Conservation (phyloP, 768 basidiomycete species). For the Kwoniella dejecticola region DNA sequence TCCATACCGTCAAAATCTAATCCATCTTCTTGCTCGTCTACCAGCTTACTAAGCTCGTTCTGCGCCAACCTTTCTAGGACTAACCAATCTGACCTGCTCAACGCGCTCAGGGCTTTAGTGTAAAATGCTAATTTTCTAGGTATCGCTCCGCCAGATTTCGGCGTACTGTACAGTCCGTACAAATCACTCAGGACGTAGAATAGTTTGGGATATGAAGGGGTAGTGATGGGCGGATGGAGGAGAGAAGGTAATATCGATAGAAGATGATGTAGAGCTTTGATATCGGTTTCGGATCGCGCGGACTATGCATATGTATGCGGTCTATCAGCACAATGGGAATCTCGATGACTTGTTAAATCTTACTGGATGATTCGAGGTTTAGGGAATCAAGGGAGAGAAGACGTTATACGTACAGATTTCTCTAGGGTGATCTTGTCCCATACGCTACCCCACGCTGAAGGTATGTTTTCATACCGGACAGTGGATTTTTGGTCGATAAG, state of each 20-base stretch:
- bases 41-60: constrained; percentile 32
- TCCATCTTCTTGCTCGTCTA: constrained; percentile 8
- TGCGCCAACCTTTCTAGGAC: constrained; percentile 28
- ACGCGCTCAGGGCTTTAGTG: constrained; percentile 26
- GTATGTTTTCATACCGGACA: constrained; percentile 25
- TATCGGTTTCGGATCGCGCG: too few relatives aligned
- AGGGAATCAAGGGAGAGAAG: too few relatives aligned
- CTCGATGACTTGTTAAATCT: too few relatives aligned
- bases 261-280: constrained; percentile 15
- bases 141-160: constrained; percentile 27
- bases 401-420: constrained; percentile 2
- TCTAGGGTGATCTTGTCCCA: constrained; percentile 39
- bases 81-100: constrained; percentile 38
- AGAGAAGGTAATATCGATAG: constrained; percentile 20
- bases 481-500: constrained; percentile 45
- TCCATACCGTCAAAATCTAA: too few relatives aligned
- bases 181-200: constrained; percentile 34
- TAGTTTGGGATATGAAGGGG: constrained; percentile 18
- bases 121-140: constrained; percentile 43
- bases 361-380: too few relatives aligned
- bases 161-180: constrained; percentile 22
- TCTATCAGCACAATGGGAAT: too few relatives aligned
- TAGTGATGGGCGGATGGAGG: constrained; percentile 39
- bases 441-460: constrained; percentile 38
- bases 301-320: too few relatives aligned